Base-by-base conservation (phyloP, 2,329 filamentous ascomycete genomes). In the Cyphellophora europaea region DNA sequence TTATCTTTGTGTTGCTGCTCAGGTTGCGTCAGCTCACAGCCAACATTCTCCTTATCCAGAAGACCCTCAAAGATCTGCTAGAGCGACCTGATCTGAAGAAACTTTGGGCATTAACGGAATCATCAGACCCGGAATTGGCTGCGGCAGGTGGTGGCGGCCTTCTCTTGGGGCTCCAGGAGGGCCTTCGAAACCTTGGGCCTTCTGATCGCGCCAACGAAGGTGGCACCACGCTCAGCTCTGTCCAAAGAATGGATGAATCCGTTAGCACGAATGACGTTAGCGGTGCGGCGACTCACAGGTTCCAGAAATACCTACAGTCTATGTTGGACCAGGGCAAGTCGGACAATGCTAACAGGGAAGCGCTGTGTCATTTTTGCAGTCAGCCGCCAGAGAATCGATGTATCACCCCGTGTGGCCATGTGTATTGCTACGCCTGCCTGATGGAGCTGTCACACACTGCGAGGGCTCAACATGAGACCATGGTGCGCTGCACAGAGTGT, bases 391-490 rank as follows among this genome's bases (percentile, higher is more conserved):
- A 51, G 0, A 43, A 61, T 1, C 58, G 67, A 1, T 51, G 59
- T 6, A 54, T 71, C 18, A 71, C 71, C 0, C 53, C 60, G 4
- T 79, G 75, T 47, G 55, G 59, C 11, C 74, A 79, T 40, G 51
- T 76, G 4, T 73, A 72, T 43, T 79, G 75, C 51, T 37, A 50
- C 2, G 49, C 54, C 0, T 79, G 74, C 43, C 53, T 72, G 5
- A 45, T 49, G 2, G 44, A 49, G 2, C 38, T 60, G n/a, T n/a
- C n/a, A n/a, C n/a, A n/a, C n/a, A n/a, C n/a, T n/a, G n/a, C n/a
- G n/a, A n/a, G n/a, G n/a, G n/a, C n/a, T n/a, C n/a, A n/a, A n/a
- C n/a, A n/a, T n/a, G n/a, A n/a, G n/a, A n/a, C n/a, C n/a, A n/a
- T n/a, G n/a, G n/a, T n/a, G n/a, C n/a, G 41, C n/a, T 49, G 48